Conservation (phyloP, 140 eudicot species). For the Bidens hawaiensis region DNA sequence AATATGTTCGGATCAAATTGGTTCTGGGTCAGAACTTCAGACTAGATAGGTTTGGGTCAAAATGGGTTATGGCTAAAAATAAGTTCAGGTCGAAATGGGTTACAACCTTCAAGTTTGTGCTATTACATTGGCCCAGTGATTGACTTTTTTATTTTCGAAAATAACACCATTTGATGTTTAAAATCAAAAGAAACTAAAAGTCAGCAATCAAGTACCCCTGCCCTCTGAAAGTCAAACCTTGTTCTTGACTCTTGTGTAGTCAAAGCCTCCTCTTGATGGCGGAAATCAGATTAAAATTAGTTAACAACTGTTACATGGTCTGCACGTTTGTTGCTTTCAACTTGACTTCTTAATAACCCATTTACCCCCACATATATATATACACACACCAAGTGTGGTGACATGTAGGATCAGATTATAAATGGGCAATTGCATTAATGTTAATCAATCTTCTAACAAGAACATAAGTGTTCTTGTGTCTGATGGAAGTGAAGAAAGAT, state of each 20-base stretch:
- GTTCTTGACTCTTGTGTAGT: constrained; percentile 2
- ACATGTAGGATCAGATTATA: constrained; percentile 1
- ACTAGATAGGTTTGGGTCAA: too few species aligned
- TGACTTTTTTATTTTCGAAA: too few species aligned
- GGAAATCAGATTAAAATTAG: background rate
- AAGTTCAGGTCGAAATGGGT: too few species aligned
- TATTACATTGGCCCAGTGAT: too few species aligned
- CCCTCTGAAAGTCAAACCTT: constrained; percentile 13
- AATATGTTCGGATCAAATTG: too few species aligned
- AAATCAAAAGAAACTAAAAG: background rate
- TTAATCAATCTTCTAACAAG: constrained; percentile 19
- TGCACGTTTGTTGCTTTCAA: constrained; percentile 31
- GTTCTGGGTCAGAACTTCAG: too few species aligned
- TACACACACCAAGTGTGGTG: background rate
- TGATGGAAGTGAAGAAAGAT: constrained; percentile 23
- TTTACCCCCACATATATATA: background rate
- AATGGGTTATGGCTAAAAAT: too few species aligned
- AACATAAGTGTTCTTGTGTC: constrained; percentile 13
- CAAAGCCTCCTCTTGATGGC: background rate
- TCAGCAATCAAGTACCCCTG: background rate
- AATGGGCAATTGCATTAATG: constrained; percentile 33
- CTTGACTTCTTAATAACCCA: background rate
- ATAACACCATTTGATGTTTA: background rate
- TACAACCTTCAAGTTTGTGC: too few species aligned
- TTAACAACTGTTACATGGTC: constrained; percentile 5